phyloP scores from a whole-genome alignment of 2,329 filamentous ascomycete genomes.

The Exophiala bonariae region DNA sequence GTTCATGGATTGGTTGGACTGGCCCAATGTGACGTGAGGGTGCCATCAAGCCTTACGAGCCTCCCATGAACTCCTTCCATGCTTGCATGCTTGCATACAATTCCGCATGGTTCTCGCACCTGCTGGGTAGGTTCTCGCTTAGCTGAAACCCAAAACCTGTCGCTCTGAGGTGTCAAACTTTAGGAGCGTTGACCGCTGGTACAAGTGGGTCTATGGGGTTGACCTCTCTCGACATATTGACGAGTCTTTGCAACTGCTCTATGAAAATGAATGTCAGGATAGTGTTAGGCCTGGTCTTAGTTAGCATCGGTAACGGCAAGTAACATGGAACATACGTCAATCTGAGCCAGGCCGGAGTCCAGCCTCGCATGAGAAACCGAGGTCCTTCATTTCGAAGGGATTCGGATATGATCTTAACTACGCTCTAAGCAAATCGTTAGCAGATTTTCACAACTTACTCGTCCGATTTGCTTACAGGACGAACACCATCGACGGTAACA shows the following conservation, averaged over 20 bases:
- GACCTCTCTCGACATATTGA: conserved; percentile 24
- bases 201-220: neutral
- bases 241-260: conserved; percentile 20
- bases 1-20: conserved; percentile 57
- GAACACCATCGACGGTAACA: conserved; percentile 15
- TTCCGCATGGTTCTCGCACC: no score
- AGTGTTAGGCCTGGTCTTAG: conserved; percentile 13
- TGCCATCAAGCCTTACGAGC: neutral
- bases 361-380: conserved; percentile 18
- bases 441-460: neutral
- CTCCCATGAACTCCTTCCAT: no score
- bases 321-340: conserved; percentile 13
- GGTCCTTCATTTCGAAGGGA: conserved; percentile 20
- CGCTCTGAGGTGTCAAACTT: conserved; percentile 17
- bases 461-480: conserved; percentile 10
- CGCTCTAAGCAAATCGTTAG: conserved; percentile 12
- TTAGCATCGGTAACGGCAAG: neutral
- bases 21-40: conserved; percentile 36
- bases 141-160: no score
- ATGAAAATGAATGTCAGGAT: conserved; percentile 22
- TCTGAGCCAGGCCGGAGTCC: conserved; percentile 22
- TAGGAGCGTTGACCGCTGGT: conserved; percentile 1
- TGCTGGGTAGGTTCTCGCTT: no score
- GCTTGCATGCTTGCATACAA: no score
- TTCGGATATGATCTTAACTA: conserved; percentile 15